A percentile compares a stretch with the other conserved stretches of the same genome.
phyloP scores from a whole-genome alignment of 192 early-diverging fungal genomes.

The Diversispora epigaea region DNA sequence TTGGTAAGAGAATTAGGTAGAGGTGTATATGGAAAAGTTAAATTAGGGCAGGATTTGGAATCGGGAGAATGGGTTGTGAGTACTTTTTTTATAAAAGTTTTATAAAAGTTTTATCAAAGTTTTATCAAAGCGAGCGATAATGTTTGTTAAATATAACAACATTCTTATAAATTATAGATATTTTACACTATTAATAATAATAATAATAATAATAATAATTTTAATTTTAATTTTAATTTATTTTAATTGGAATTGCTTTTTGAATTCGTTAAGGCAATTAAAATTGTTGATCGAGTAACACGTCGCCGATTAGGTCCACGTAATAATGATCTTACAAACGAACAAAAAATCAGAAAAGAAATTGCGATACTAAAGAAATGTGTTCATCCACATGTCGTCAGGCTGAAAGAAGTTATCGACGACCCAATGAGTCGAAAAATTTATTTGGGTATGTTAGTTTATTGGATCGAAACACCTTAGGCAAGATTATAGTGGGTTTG shows the following conservation, averaged over 20 bases:
- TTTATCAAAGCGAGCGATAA: too few species aligned
- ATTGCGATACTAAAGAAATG: constrained; percentile 97
- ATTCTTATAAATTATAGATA: constrained; percentile 15
- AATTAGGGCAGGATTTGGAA: constrained; percentile 80
- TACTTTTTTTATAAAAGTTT: not conserved
- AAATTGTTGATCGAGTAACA: constrained; percentile 47
- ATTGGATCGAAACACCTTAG: constrained; percentile 5
- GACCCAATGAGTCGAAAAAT: constrained; percentile 88
- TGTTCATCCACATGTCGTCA: constrained; percentile 87
- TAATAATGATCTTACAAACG: constrained; percentile 41
- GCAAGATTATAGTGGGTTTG: constrained; percentile 7
- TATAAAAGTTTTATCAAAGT: too few species aligned
- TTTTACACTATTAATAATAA: not conserved
- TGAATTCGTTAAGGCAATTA: constrained; percentile 39
- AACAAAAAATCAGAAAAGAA: constrained; percentile 91
- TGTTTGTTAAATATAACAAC: not conserved
- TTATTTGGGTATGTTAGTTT: constrained; percentile 67
- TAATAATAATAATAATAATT: not conserved
- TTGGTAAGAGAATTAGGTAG: constrained; percentile 86
- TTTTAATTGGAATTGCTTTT: not conserved
- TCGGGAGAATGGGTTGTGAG: constrained; percentile 76
- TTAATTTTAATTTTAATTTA: not conserved
- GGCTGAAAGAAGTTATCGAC: constrained; percentile 91
- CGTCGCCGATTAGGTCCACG: constrained; percentile 41
- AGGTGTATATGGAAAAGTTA: constrained; percentile 96